Evolutionary conservation across 2,329 filamentous ascomycete genomes (phyloP), one percentile per base, ranked within the genome.

Genomic region (Rhynchosporium graminicola): DNA sequence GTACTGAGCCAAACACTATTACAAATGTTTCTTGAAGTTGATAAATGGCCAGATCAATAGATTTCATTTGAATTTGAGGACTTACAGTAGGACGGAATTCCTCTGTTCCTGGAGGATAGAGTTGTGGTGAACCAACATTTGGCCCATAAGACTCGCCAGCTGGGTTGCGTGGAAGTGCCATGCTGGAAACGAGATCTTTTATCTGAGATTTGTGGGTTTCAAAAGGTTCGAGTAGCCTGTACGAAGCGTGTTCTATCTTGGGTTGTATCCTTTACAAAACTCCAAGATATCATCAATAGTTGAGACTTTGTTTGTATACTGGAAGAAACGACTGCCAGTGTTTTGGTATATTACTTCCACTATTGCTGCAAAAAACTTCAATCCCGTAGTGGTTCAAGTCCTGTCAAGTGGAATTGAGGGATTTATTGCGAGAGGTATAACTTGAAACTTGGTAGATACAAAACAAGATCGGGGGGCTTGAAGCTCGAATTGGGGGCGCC

Each of bases 61-160:
- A 43, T 10, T 12, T 43, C 8, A 4, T 43, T 36, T 36, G 33
- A 10, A 36, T 36, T 36, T 10, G n/a, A 20, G n/a, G 8, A 57
- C 36, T 28, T 61, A 66, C 64, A 3, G 52, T 59, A 48, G 59
- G 60, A 33, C 60, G 65, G 36, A 61, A 51, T 28, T 65, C 51
- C 29, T 62, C 59, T 28, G 43, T 40, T 46, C 29, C 57, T 50
- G 36, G 28, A 33, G 61, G 61, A 29, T 63, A 65, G 12, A 62
- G 47, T 20, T 59, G 59, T 36, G 59, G 52, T 6, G 40, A 31
- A 45, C 62, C 62, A 3, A 38, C 52, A 3, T 47, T 40, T 10
- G 62, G 64, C 40, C 62, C 60, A n/a, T 60, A 61, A 8, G 57
- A 4, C 9, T 52, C 58, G 47, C 64, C 61, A 4, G 55, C 28